phyloP scores from a whole-genome alignment of 129 eudicot genomes.

The Centrapalus pauciflorus region DNA sequence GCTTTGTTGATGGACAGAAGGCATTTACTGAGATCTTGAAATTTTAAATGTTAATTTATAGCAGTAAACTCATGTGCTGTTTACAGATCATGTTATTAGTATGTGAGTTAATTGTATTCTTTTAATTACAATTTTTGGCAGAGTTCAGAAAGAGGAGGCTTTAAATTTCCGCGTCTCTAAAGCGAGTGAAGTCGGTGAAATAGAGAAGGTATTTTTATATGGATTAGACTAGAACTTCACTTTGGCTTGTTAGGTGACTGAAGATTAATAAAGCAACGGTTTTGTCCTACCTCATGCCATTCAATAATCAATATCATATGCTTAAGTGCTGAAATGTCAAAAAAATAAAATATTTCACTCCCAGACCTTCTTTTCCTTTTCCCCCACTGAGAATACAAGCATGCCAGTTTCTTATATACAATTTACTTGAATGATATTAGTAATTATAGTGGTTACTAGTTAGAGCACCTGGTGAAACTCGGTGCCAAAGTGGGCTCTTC shows the following conservation, averaged over 20 bases:
- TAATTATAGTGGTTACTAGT: too few species aligned
- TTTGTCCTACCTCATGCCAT: too few species aligned
- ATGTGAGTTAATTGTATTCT: background rate
- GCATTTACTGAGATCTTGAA: background rate
- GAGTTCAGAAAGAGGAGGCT: conserved; percentile 93
- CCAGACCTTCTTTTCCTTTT: too few species aligned
- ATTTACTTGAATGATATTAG: too few species aligned
- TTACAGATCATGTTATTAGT: background rate
- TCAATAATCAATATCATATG: background rate
- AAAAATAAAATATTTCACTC: too few species aligned
- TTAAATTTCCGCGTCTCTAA: conserved; percentile 79
- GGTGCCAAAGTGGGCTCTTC: too few species aligned
- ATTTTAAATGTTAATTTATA: background rate
- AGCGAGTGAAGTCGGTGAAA: conserved; percentile 80
- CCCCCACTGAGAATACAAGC: too few species aligned
- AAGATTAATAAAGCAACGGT: background rate
- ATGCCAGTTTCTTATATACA: too few species aligned
- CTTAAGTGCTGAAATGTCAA: background rate
- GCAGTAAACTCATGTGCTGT: background rate
- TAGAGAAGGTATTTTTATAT: conserved; percentile 74
- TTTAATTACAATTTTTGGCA: conserved; percentile 29
- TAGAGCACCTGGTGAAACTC: too few species aligned
- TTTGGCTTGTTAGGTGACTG: conserved; percentile 11
- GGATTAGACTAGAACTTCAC: background rate
- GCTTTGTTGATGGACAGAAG: conserved; percentile 8